phyloP scores from a whole-genome alignment of 371 early-diverging fungal genomes.

The Thermomucor indicae-seudaticae region DNA sequence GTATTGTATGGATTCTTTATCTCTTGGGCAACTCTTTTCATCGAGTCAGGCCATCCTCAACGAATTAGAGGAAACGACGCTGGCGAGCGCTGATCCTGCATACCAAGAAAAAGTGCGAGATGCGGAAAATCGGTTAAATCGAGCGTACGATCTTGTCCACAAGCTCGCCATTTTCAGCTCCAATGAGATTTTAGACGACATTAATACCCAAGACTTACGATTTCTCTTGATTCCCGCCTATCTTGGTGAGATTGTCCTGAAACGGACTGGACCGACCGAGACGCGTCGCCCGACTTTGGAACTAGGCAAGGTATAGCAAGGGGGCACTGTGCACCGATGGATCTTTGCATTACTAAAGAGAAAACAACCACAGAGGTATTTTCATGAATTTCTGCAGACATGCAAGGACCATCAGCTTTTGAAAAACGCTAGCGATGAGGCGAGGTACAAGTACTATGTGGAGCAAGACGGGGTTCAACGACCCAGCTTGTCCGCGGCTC shows the following conservation, averaged over 20 bases:
- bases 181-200: constrained; percentile 87
- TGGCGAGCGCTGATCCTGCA: constrained; percentile 38
- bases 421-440: no score
- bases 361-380: not conserved
- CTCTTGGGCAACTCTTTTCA: constrained; percentile 32
- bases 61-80: constrained; percentile 38
- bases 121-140: constrained; percentile 39
- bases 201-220: constrained; percentile 76
- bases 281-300: constrained; percentile 46
- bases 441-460: no score
- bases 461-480: not conserved
- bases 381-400: constrained; percentile 29
- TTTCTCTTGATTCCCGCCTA: constrained; percentile 77
- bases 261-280: constrained; percentile 26
- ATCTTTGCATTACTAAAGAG: not conserved
- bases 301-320: constrained; percentile 43
- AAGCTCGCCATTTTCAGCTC: constrained; percentile 74
- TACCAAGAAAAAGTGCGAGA: constrained; percentile 49
- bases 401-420: constrained; percentile 65
- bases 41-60: constrained; percentile 20
- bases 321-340: not conserved
- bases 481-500: constrained; percentile 16
- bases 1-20: no score
- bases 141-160: constrained; percentile 50
- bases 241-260: constrained; percentile 65